Conservation (phyloP, 73 alveolate genomes). For the Symbiodinium pilosum region DNA sequence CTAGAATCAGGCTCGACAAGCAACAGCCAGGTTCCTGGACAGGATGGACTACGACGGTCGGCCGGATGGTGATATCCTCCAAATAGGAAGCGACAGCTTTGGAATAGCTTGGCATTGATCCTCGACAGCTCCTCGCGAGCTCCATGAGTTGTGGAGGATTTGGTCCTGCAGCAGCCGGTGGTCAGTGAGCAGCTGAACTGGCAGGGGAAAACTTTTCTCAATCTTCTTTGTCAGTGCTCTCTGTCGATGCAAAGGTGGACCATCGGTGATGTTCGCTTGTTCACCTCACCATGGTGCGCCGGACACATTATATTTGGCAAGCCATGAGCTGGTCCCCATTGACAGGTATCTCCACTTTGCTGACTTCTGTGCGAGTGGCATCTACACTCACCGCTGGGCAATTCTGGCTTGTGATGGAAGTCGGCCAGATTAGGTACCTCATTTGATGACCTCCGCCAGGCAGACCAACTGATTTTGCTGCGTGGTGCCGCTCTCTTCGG, state of each 20-base stretch:
- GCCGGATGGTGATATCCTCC: slow-evolving; percentile 54
- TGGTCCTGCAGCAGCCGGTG: slow-evolving; percentile 92
- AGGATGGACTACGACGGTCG: not conserved
- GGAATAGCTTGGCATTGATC: too few relatives aligned
- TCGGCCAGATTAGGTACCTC: not conserved
- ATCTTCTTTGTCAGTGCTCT: too few relatives aligned
- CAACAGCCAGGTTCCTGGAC: slow-evolving; percentile 32
- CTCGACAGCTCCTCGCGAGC: not conserved
- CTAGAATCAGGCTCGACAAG: too few relatives aligned
- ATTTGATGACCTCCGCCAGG: not conserved
- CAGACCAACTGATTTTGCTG: slow-evolving; percentile 55
- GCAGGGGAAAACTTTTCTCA: too few relatives aligned
- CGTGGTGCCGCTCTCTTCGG: slow-evolving; percentile 81
- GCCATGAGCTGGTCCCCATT: not conserved
- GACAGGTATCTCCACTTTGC: slow-evolving; percentile 79
- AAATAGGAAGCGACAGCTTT: slow-evolving; percentile 17
- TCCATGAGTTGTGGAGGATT: not conserved
- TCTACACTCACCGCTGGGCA: slow-evolving; percentile 91
- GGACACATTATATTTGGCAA: not conserved
- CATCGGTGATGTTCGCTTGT: slow-evolving; percentile 79
- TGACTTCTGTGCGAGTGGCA: slow-evolving; percentile 65
- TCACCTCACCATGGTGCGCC: slow-evolving; percentile 34
- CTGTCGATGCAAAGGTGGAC: slow-evolving; percentile 40
- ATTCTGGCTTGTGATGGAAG: not conserved
- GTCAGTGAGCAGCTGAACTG: slow-evolving; percentile 16